Percentiles rank a stretch among this genome's conserved stretches.
phyloP scores from a whole-genome alignment of 306 rosid species.

The Lathyrus oleraceus region DNA sequence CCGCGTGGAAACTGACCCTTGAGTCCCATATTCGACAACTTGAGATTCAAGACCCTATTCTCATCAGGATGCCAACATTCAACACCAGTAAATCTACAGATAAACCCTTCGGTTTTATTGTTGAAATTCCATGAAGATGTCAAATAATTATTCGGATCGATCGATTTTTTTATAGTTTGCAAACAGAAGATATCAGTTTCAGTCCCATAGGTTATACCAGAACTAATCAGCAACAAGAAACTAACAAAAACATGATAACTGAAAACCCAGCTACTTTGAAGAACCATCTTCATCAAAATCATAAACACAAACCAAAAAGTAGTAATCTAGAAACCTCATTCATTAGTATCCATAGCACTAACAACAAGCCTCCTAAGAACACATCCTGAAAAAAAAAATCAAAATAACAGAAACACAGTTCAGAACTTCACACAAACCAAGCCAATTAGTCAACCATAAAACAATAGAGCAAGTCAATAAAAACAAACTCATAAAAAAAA shows the following conservation, averaged over 20 bases:
- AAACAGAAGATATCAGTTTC: constrained; percentile 64
- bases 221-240: constrained; percentile 51
- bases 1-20: constrained; percentile 64
- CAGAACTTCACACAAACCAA: constrained; percentile 34
- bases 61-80: constrained; percentile 96
- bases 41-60: constrained; percentile 65
- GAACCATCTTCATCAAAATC: constrained; percentile 46
- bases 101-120: constrained; percentile 63
- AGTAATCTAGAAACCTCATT: constrained; percentile 35
- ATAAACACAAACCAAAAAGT: constrained; percentile 28
- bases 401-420: constrained; percentile 27
- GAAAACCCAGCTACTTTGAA: constrained; percentile 34
- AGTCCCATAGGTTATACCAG: constrained; percentile 49
- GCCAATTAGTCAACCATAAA: constrained; percentile 36
- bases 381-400: constrained; percentile 33
- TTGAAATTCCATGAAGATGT: constrained; percentile 63
- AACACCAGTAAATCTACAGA: constrained; percentile 69
- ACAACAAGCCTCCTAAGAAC: constrained; percentile 4
- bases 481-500: neutral
- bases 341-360: constrained; percentile 3
- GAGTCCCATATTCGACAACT: constrained; percentile 69
- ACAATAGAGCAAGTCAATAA: constrained; percentile 6
- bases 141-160: constrained; percentile 61
- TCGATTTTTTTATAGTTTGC: constrained; percentile 38
- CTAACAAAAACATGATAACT: constrained; percentile 31